Percentiles rank a stretch among this genome's conserved stretches.
phyloP scores from a whole-genome alignment of 2,329 filamentous ascomycete genomes.

The Didymella glomerata region DNA sequence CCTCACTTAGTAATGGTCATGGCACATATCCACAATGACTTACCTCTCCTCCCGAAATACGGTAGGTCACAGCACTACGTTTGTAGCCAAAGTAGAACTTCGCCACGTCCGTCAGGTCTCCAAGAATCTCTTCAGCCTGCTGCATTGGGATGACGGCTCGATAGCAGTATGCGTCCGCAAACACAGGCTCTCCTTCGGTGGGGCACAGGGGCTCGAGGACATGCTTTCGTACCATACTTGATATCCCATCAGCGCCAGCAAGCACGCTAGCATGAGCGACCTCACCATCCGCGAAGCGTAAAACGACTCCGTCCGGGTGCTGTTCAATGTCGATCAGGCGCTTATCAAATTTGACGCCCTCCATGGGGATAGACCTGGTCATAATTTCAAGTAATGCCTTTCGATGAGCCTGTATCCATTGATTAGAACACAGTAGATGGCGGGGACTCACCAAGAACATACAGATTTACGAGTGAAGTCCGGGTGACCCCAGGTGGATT shows the following conservation, averaged over 20 bases:
- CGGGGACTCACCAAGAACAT: neutral
- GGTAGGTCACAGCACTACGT: constrained; percentile 34
- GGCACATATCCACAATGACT: neutral
- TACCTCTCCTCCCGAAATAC: constrained; percentile 33
- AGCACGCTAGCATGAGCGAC: constrained; percentile 47
- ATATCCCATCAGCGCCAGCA: constrained; percentile 60
- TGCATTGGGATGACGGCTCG: constrained; percentile 46
- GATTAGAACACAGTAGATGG: neutral
- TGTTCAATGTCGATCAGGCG: constrained; percentile 42
- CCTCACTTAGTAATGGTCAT: constrained; percentile 15
- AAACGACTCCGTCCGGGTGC: constrained; percentile 47
- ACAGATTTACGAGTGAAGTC: constrained; percentile 4
- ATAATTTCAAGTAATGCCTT: constrained; percentile 56
- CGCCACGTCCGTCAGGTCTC: constrained; percentile 39
- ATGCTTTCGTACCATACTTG: constrained; percentile 37
- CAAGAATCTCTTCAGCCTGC: constrained; percentile 51
- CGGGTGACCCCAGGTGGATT: constrained; percentile 18
- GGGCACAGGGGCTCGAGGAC: constrained; percentile 30
- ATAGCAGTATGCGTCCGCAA: constrained; percentile 41
- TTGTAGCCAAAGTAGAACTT: constrained; percentile 41
- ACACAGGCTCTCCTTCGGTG: constrained; percentile 32
- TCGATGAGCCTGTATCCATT: constrained; percentile 47
- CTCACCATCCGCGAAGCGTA: constrained; percentile 50
- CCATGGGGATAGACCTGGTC: constrained; percentile 55
- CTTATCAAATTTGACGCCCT: constrained; percentile 42